Evolutionary conservation across 345 rosid genomes (phyloP).

Genomic region (Passiflora organensis): DNA sequence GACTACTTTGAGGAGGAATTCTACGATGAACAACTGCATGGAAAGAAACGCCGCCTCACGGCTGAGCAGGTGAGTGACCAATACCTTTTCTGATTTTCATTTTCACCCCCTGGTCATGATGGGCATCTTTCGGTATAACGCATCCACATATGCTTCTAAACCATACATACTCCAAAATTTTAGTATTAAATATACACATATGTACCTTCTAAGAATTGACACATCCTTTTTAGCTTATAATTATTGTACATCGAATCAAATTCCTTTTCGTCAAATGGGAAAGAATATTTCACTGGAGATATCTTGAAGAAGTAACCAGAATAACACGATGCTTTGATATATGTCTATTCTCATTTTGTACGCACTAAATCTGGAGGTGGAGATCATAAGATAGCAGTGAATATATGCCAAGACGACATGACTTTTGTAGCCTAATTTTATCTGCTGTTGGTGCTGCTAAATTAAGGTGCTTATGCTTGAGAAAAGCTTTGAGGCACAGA

Average conservation of each 20-base stretch:
- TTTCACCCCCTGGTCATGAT: background rate
- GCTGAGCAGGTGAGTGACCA: constrained; percentile 48
- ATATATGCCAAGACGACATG: no score
- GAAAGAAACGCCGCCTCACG: constrained; percentile 85
- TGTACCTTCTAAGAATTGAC: background rate
- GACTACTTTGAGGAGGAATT: constrained; percentile 68
- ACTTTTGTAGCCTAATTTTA: no score
- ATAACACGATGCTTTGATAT: background rate
- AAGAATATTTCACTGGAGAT: background rate
- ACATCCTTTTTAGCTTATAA: constrained; percentile 11
- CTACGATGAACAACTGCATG: constrained; percentile 72
- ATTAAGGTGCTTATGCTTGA: constrained; percentile 66
- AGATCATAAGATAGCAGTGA: no score
- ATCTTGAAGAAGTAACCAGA: no score
- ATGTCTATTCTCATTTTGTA: no score
- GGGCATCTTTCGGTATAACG: background rate
- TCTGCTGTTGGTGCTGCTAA: background rate
- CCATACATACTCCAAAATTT: constrained; percentile 12
- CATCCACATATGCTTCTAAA: background rate
- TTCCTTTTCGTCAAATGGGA: constrained; percentile 16
- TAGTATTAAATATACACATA: no score
- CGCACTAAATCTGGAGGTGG: no score
- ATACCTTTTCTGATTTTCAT: background rate
- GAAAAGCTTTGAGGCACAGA: constrained; percentile 92
- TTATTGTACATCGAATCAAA: constrained; percentile 31